These are phyloP conservation scores for Xylaria sp. DNA, from an alignment of 2,329 filamentous ascomycete species.

Conservation along the genomic window DNA sequence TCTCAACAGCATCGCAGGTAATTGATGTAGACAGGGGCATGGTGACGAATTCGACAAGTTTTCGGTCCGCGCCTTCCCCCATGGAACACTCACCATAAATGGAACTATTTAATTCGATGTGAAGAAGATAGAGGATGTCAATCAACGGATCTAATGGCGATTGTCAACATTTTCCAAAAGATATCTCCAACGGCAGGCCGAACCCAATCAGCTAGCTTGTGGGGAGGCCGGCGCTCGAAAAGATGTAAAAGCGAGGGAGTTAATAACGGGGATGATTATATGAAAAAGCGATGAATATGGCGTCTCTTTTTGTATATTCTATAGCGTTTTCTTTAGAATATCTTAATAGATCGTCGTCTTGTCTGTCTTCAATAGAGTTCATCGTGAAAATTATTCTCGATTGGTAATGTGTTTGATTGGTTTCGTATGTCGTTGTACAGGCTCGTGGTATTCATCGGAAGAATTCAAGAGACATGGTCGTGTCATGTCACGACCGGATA, in stretches of 20 bases:
- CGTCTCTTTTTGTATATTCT: constrained; percentile 13
- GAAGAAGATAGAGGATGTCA: not conserved
- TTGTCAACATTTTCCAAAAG: not conserved
- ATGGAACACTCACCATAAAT: not conserved
- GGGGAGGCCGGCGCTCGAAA: constrained; percentile 18
- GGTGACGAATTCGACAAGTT: not conserved
- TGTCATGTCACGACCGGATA: too few species aligned
- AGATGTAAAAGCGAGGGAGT: not conserved
- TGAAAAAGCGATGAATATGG: not conserved
- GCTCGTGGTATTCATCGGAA: too few species aligned
- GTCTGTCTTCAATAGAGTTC: constrained; percentile 10
- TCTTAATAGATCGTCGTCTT: constrained; percentile 2
- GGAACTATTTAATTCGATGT: constrained; percentile 7
- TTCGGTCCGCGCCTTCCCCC: not conserved
- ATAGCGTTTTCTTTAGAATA: not conserved
- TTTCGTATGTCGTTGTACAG: too few species aligned
- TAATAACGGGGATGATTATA: not conserved
- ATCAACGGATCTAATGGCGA: constrained; percentile 5
- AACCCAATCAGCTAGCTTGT: constrained; percentile 17
- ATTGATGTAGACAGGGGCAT: constrained; percentile 4
- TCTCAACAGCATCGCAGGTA: not conserved
- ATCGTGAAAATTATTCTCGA: not conserved
- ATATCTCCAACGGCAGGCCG: not conserved
- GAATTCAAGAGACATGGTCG: too few species aligned
- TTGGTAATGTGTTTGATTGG: too few species aligned